Evolutionary conservation across 2,329 filamentous ascomycete species (phyloP).

Genomic region (Pseudogymnoascus pannorum): DNA sequence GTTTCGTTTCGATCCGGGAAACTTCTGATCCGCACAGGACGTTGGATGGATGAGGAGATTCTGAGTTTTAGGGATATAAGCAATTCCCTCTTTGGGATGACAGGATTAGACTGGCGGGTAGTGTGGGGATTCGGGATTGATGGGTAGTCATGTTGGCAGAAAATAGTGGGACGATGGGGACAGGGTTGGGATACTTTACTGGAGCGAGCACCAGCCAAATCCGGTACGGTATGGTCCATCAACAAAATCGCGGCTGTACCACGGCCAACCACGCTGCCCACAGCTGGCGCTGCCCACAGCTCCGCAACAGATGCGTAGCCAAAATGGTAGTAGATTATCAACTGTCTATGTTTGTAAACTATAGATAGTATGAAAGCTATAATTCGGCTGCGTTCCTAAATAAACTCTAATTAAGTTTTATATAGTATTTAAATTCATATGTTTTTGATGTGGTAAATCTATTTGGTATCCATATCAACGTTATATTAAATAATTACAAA

Average conservation of each 20-base stretch:
- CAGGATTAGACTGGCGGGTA: neutral
- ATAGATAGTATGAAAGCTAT: neutral
- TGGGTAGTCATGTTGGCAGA: neutral
- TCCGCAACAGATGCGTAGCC: neutral
- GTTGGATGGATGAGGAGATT: constrained; percentile 1
- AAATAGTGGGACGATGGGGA: too few species aligned
- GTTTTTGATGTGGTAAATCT: neutral
- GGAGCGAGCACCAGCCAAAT: too few species aligned
- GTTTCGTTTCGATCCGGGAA: neutral
- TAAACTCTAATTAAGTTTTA: neutral
- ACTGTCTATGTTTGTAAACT: neutral
- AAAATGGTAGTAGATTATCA: neutral
- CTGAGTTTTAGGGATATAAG: neutral
- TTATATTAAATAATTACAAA: too few species aligned
- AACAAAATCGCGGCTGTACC: too few species aligned
- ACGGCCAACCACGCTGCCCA: too few species aligned
- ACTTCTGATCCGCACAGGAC: neutral
- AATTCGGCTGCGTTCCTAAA: neutral
- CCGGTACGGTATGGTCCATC: too few species aligned
- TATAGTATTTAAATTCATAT: neutral
- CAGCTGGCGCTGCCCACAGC: too few species aligned
- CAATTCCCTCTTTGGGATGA: neutral
- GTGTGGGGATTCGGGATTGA: neutral
- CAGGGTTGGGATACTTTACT: too few species aligned
- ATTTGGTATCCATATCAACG: neutral